phyloP scores from a whole-genome alignment of 805 yeast genomes.

The Saturnispora mendoncae region DNA sequence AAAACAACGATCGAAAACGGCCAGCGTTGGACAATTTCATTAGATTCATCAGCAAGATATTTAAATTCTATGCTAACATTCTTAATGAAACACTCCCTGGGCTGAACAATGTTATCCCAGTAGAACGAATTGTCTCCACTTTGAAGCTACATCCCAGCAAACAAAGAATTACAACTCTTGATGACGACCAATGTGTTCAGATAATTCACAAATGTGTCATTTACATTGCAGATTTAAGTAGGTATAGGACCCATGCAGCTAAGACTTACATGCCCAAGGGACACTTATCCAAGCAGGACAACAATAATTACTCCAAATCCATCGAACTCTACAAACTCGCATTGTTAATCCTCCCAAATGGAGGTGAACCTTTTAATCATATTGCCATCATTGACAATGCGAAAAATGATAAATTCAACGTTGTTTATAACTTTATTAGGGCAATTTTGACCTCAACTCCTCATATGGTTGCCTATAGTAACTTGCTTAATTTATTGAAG shows the following conservation, averaged over 20 bases:
- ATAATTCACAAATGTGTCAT: slow-evolving; percentile 37
- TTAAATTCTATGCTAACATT: slow-evolving; percentile 1
- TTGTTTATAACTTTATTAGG: slow-evolving; percentile 46
- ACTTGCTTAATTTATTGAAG: slow-evolving; percentile 32
- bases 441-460: slow-evolving; percentile 48
- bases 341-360: slow-evolving; percentile 50
- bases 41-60: not conserved
- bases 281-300: slow-evolving; percentile 28
- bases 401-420: slow-evolving; percentile 37
- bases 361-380: slow-evolving; percentile 59
- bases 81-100: slow-evolving; percentile 3
- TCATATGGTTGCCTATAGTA: slow-evolving; percentile 37
- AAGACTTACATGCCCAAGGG: slow-evolving; percentile 31
- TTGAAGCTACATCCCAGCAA: not conserved
- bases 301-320: slow-evolving; percentile 37
- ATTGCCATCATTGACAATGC: slow-evolving; percentile 48
- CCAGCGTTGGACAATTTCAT: slow-evolving; percentile 1
- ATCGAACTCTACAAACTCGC: slow-evolving; percentile 43
- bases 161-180: not conserved
- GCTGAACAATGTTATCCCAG: slow-evolving; percentile 2
- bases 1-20: not conserved
- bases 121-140: slow-evolving; percentile 2
- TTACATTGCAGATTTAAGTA: slow-evolving; percentile 48
- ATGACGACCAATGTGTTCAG: not conserved
- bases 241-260: slow-evolving; percentile 46